Base-by-base conservation (phyloP, 108 stramenopile species). In the Schizochytrium sp. region DNA sequence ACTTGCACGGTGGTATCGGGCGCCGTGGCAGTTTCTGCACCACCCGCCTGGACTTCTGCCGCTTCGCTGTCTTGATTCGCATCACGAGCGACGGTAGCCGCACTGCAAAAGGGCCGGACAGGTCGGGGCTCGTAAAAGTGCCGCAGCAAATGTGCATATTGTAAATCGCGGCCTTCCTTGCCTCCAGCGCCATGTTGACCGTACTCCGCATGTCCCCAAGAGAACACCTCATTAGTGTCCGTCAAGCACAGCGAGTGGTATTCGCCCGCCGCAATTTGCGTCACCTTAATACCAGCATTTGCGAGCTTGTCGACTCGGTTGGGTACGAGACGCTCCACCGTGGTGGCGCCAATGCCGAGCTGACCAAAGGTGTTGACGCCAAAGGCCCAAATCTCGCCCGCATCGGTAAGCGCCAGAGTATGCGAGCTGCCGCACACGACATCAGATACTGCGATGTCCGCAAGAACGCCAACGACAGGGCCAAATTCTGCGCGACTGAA, bases 291-390 rank as follows among this genome's bases (percentile, higher is more conserved):
- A 34, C n/a, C n/a, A 12, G 19, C 51, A 8, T 83, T 23, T 45
- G 45, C 76, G n/a, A 83, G 76, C n/a, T 25, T n/a, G 16, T 83
- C 48, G 51, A 53, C 2, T 1, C 12, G 12, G 51, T 53, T 53
- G 25, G 76, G 76, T 6, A 53, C 51, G 43, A 83, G n/a, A 25
- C 51, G 76, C 51, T 83, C 76, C 23, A 47, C 76, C 8, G 45
- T 53, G 1, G 45, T 83, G 48, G 76, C 76, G 76, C 76, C 76
- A 23, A 83, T 21, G 51, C 76, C 76, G 12, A 83, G 76, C 51
- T 83, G 76, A 18, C 76, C 76, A 28, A 83, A 83, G 23, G 76
- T 53, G 51, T 83, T 83, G n/a, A 53, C 51, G n/a, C 76, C 76
- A 53, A 83, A 83, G 48, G 51, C 76, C 76, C 76, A 83, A 6